phyloP scores from a whole-genome alignment of 2,329 filamentous ascomycete genomes.

The Phialocephala subalpina region DNA sequence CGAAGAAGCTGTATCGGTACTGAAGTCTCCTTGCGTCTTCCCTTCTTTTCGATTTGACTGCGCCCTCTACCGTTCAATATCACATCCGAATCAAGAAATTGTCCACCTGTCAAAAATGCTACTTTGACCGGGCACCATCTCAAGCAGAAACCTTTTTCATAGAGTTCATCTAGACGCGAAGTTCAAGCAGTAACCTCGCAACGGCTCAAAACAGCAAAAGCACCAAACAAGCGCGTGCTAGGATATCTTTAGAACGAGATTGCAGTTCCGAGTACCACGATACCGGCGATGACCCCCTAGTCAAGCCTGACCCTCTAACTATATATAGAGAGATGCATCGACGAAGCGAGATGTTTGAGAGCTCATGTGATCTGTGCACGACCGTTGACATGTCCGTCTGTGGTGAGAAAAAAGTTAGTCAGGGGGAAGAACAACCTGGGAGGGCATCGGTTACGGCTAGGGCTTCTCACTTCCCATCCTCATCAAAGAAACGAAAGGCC shows the following conservation, averaged over 20 bases:
- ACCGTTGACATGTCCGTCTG: slow-evolving; percentile 1
- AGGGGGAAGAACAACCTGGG: slow-evolving; percentile 2
- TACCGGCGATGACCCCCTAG: slow-evolving; percentile 4
- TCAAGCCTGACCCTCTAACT: neutral
- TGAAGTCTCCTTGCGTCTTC: neutral
- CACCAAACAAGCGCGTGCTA: neutral
- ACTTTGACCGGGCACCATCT: neutral
- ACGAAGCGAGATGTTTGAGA: slow-evolving; percentile 14
- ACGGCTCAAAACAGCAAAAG: no score
- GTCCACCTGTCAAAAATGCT: neutral
- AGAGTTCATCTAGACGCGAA: neutral
- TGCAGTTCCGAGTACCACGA: slow-evolving; percentile 3
- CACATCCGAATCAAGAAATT: neutral
- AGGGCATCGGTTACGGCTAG: neutral
- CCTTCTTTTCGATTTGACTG: slow-evolving; percentile 3
- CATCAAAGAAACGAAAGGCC: neutral
- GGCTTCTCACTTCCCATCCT: neutral
- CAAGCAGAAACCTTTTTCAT: neutral
- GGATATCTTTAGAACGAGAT: neutral
- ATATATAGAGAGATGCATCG: neutral
- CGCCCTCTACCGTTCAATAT: neutral
- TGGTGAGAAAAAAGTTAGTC: neutral
- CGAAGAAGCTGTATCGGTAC: neutral
- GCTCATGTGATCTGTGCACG: slow-evolving; percentile 18
- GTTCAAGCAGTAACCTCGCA: neutral